These are phyloP conservation scores for Annulohypoxylon stygium DNA, from an alignment of 495 filamentous ascomycete genomes.

Conservation along the genomic window DNA sequence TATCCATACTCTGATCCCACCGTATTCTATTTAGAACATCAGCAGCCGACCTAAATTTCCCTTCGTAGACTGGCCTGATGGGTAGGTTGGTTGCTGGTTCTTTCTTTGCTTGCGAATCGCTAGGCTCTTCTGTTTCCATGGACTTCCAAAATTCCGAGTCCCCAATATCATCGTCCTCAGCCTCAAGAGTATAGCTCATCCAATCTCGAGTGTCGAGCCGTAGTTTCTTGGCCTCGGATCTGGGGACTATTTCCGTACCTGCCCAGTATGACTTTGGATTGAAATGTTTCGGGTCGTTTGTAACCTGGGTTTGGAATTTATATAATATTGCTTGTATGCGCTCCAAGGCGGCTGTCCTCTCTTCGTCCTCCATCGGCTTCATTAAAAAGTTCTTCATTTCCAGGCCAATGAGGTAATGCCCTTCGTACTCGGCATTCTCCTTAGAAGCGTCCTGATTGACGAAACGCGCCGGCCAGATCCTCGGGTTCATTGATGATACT, in stretches of 20 bases:
- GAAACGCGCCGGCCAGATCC: constrained; percentile 71
- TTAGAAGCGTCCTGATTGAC: constrained; percentile 45
- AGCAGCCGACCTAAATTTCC: constrained; percentile 59
- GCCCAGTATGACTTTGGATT: constrained; percentile 64
- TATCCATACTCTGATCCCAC: constrained; percentile 75
- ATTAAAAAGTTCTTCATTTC: constrained; percentile 45
- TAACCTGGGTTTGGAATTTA: constrained; percentile 63
- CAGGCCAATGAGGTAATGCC: constrained; percentile 70
- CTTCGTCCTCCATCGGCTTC: constrained; percentile 47
- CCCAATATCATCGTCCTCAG: constrained; percentile 51
- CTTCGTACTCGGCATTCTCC: constrained; percentile 59
- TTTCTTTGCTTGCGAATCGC: constrained; percentile 38
- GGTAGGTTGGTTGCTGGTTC: constrained; percentile 19
- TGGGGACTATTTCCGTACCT: constrained; percentile 56
- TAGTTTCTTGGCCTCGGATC: constrained; percentile 54
- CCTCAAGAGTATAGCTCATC: constrained; percentile 56
- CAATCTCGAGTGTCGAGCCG: constrained; percentile 63
- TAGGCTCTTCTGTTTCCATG: constrained; percentile 27
- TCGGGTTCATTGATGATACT: constrained; percentile 59
- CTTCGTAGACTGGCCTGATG: constrained; percentile 33
- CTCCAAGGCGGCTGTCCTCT: constrained; percentile 48
- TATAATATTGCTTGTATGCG: constrained; percentile 57
- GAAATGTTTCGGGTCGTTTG: constrained; percentile 61
- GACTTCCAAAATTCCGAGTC: constrained; percentile 37
- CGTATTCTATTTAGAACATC: constrained; percentile 81